These are phyloP conservation scores for Lathyrus oleraceus DNA, from an alignment of 306 rosid genomes.

Conservation along the genomic window DNA sequence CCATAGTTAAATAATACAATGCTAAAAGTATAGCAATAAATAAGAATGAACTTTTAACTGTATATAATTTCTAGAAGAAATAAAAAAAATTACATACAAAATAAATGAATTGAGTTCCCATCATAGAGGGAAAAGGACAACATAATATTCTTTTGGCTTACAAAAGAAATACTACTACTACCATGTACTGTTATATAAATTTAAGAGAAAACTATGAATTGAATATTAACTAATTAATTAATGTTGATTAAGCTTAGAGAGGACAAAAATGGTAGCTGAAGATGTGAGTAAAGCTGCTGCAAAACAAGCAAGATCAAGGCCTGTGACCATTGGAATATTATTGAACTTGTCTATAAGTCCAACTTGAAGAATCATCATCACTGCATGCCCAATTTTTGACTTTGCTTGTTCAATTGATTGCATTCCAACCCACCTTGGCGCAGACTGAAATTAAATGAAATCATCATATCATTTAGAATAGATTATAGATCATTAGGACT, in stretches of 20 bases:
- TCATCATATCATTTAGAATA: no score
- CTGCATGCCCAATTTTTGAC: conserved; percentile 49
- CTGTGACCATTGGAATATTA: conserved; percentile 42
- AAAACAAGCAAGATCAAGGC: conserved; percentile 54
- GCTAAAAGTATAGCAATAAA: no score
- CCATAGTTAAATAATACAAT: no score
- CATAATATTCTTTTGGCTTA: background rate
- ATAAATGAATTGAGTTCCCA: conserved; percentile 26
- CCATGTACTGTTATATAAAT: background rate
- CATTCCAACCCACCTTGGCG: conserved; percentile 40
- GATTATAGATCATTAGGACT: no score
- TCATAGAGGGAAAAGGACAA: background rate
- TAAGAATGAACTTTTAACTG: background rate
- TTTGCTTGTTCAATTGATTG: conserved; percentile 43
- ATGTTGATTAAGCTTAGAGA: conserved; percentile 34
- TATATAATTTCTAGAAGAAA: background rate
- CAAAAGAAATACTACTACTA: background rate
- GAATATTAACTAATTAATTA: background rate
- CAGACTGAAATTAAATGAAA: conserved; percentile 29
- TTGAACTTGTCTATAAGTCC: conserved; percentile 51
- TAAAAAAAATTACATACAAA: background rate
- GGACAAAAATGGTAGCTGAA: conserved; percentile 49
- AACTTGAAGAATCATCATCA: conserved; percentile 51
- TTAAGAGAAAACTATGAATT: background rate
- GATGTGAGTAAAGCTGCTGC: conserved; percentile 47